Base-by-base conservation (phyloP, 768 basidiomycete species). In the Gloeostereum incarnatum region DNA sequence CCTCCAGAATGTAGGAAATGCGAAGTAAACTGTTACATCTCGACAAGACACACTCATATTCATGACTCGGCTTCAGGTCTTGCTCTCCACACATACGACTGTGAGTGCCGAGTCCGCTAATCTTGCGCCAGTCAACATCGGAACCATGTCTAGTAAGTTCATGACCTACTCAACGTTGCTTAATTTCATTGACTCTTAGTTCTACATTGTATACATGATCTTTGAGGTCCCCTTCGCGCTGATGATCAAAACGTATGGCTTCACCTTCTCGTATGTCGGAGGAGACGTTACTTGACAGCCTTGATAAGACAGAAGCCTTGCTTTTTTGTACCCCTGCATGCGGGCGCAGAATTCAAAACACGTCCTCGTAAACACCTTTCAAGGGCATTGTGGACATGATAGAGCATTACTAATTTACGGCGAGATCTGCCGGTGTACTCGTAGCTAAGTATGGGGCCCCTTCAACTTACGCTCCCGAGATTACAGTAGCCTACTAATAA, bases 1-100 rank as follows among this genome's bases (percentile, higher is more conserved):
- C 9, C 14, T 8, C 9, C 7, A 22, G 23, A 68, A 68, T 45
- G 58, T 68, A 34, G 66, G 65, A 32, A 66, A 65, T 55, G 65
- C 66, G 22, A 66, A 59, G 63, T 65, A 39, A 37, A 58, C 50
- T 20, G 32, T 7, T 16, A 3, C 25, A 9, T 18, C 14, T 5
- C 9, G 18, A 16, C 3, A 26, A 20, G 31, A 6, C 22, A 9
- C 14, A 13, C 14, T 36, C 24, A 39, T 36, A 11, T 29, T 29
- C 29, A 41, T 11, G 8, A 7, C 10, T 7, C 8, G 8, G 32
- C 8, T 33, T 9, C 32, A 36, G 23, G 21, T 22, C 19, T 41
- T 7, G 18, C 13, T n/a, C 24, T 41, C 25, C 21, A 21, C 34
- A 41, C 40, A 16, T 41, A 37, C 14, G 40, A 41, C 20, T 41